Percentiles rank a stretch among this genome's conserved stretches.
Evolutionary conservation across 2,329 filamentous ascomycete genomes (phyloP).

Genomic region (Hysterium pulicare): DNA sequence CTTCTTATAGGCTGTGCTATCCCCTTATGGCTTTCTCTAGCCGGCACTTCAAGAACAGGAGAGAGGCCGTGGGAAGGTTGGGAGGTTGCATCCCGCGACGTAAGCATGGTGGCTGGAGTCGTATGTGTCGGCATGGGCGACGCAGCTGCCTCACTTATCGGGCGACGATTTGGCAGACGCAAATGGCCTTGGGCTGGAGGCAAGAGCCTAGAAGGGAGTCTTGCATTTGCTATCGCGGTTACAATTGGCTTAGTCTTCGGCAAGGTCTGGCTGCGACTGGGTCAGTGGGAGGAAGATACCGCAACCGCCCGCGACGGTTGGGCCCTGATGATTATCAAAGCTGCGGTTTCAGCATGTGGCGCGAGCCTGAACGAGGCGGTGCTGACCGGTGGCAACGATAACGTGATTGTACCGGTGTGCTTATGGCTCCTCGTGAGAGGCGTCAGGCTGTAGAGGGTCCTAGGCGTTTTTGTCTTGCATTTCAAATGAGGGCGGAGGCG

Average conservation of each 20-base stretch:
- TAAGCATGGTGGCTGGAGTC: slow-evolving; percentile 88
- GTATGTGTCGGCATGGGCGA: slow-evolving; percentile 95
- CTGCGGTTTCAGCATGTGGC: slow-evolving; percentile 43
- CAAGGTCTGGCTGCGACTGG: slow-evolving; percentile 70
- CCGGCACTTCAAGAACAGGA: slow-evolving; percentile 60
- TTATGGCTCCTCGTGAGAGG: slow-evolving; percentile 90
- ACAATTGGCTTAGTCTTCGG: slow-evolving; percentile 68
- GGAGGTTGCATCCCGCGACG: slow-evolving; percentile 68
- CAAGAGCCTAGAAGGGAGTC: slow-evolving; percentile 84
- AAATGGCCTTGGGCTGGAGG: slow-evolving; percentile 98
- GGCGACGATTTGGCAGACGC: slow-evolving; percentile 75
- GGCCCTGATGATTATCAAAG: not conserved
- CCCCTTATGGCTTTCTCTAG: slow-evolving; percentile 84
- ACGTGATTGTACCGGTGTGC: slow-evolving; percentile 91
- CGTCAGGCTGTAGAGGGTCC: slow-evolving; percentile 51
- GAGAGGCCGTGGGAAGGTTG: slow-evolving; percentile 63
- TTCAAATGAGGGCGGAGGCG: slow-evolving; percentile 1
- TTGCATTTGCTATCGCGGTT: slow-evolving; percentile 80
- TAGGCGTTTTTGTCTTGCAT: slow-evolving; percentile 13
- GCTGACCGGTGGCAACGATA: slow-evolving; percentile 94
- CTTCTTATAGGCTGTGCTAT: slow-evolving; percentile 92
- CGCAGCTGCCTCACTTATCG: slow-evolving; percentile 86
- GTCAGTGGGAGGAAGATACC: slow-evolving; percentile 59
- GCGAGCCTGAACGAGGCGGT: slow-evolving; percentile 94
- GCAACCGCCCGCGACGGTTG: slow-evolving; percentile 10